phyloP scores from a whole-genome alignment of 805 yeast species.

The Metschnikowia gruessii region DNA sequence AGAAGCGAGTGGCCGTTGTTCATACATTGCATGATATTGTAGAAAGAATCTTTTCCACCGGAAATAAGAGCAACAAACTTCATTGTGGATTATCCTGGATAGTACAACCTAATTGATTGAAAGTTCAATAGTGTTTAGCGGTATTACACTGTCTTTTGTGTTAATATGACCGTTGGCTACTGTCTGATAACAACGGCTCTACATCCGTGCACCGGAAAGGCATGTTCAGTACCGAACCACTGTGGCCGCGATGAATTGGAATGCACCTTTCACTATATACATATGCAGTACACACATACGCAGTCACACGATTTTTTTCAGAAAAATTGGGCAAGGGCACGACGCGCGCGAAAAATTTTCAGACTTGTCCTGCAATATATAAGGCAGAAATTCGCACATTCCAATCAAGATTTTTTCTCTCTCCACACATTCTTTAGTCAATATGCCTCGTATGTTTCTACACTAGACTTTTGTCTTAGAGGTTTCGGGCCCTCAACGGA shows the following conservation, averaged over 20 bases:
- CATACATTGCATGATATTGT: slow-evolving; percentile 82
- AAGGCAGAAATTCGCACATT: slow-evolving; percentile 2
- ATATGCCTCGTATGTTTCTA: slow-evolving; percentile 61
- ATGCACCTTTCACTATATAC: not conserved
- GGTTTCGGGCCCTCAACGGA: slow-evolving; percentile 70
- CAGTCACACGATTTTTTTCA: not conserved
- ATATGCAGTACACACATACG: not conserved
- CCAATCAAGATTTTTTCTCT: not conserved
- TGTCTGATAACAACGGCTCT: not conserved
- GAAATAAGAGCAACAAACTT: slow-evolving; percentile 88
- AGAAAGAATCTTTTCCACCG: slow-evolving; percentile 97
- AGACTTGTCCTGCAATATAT: slow-evolving; percentile 2
- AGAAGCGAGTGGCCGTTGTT: slow-evolving; percentile 79
- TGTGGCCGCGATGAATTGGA: not conserved
- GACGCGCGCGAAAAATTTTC: slow-evolving; percentile 13
- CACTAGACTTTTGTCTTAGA: slow-evolving; percentile 29
- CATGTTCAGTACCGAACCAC: not conserved
- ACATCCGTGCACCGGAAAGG: not conserved
- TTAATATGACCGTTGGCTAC: no score
- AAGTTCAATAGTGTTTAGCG: no score
- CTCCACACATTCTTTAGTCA: slow-evolving; percentile 27
- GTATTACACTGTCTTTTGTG: no score
- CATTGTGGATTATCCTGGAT: no score
- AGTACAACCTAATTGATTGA: not conserved
- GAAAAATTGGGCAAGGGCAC: slow-evolving; percentile 3